phyloP scores from a whole-genome alignment of 805 yeast genomes.

The Torulaspora microellipsoides region DNA sequence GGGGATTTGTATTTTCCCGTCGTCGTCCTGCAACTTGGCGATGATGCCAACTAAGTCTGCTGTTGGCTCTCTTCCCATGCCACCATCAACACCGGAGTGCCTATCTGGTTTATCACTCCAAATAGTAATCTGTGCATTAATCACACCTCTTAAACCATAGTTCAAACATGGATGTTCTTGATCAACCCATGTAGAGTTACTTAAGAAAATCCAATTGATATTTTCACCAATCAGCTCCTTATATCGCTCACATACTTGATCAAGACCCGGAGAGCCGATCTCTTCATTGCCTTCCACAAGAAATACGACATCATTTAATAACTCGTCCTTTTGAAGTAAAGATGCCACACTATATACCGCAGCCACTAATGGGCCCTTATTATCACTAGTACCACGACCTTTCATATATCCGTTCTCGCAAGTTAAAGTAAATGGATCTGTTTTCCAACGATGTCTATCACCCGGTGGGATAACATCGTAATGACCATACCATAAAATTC shows the following conservation, averaged over 20 bases:
- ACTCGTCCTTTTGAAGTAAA: slow-evolving; percentile 44
- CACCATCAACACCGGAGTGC: slow-evolving; percentile 97
- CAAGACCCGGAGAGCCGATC: slow-evolving; percentile 84
- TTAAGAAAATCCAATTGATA: slow-evolving; percentile 84
- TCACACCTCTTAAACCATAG: slow-evolving; percentile 90
- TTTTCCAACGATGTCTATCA: slow-evolving; percentile 57
- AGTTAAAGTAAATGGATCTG: slow-evolving; percentile 72
- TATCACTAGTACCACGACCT: slow-evolving; percentile 92
- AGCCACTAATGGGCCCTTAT: slow-evolving; percentile 89
- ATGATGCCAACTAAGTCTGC: slow-evolving; percentile 74
- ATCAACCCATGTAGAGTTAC: slow-evolving; percentile 93
- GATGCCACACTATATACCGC: slow-evolving; percentile 85
- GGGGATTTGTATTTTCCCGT: slow-evolving; percentile 58
- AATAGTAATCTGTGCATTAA: slow-evolving; percentile 71
- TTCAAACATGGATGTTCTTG: slow-evolving; percentile 85
- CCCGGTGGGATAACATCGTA: slow-evolving; percentile 89
- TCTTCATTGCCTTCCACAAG: slow-evolving; percentile 95
- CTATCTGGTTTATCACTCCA: slow-evolving; percentile 76
- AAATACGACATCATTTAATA: slow-evolving; percentile 73
- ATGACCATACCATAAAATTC: slow-evolving; percentile 89
- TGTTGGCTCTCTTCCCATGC: slow-evolving; percentile 82
- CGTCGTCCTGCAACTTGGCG: slow-evolving; percentile 54
- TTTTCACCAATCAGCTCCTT: slow-evolving; percentile 52
- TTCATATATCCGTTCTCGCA: slow-evolving; percentile 80
- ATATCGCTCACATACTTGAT: slow-evolving; percentile 53